Base-by-base conservation (phyloP, 345 rosid genomes). In the Linum usitatissimum region DNA sequence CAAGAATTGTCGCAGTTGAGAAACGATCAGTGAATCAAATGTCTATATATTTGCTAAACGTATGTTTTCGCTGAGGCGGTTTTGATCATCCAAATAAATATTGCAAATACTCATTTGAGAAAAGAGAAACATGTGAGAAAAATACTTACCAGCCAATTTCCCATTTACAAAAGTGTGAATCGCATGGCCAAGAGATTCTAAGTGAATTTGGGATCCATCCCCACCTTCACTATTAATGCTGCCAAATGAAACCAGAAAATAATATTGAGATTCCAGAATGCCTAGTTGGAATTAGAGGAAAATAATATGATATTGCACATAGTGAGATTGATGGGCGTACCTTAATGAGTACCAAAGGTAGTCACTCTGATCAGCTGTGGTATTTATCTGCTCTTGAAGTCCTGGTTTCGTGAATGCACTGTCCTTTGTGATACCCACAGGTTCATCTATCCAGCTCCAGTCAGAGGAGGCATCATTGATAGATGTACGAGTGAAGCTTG, bases 341-440 rank as follows among this genome's bases (percentile, higher is more conserved):
- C 95, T 85, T 66, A 79, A 67, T 5, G 96, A 89, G 74, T 92
- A 92, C 98, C 98, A 92, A 65, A 92, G 70, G 83, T 84, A 92
- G 64, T 92, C 96, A 36, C 89, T 92, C 73, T 73, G 64, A 71
- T 92, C 96, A 62, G 93, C 86, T 59, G 96, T 87, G 19, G 95
- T 86, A 74, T 84, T 81, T 68, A 92, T 84, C 77, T 92, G 95
- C 74, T 92, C 98, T 66, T 85, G 28, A 63, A 92, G 74, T 74
- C 96, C 98, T 61, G 60, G 68, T 79, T 78, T 85, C 61, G 69
- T 53, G 58, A 83, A 81, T 61, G 95, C 84, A 69, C 77, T 77
- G 1, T 67, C 65, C 76, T 84, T 85, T 59, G 96, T 84, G 65
- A 87, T 85, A 36, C 96, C 98, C 18, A 87, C 73, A 23, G 95